phyloP scores from a whole-genome alignment of 805 yeast genomes.

The Candida peoriensis region DNA sequence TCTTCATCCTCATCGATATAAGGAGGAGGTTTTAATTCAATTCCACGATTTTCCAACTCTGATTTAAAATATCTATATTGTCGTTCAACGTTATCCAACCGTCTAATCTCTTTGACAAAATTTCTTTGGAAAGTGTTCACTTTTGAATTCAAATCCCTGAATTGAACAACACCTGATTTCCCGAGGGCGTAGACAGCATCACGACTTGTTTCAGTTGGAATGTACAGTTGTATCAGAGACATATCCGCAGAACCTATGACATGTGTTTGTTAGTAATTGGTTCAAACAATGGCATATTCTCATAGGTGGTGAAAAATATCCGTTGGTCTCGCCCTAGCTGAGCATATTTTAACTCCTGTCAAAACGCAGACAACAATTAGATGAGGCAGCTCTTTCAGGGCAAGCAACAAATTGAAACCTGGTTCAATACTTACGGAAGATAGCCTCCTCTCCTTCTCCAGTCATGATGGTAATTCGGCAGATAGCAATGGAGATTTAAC shows the following conservation, averaged over 20 bases:
- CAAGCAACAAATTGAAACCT: no score
- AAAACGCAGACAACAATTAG: no score
- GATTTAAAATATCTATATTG: slow-evolving; percentile 60
- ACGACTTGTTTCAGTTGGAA: slow-evolving; percentile 87
- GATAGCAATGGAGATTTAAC: no score
- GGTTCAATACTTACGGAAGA: slow-evolving; percentile 34
- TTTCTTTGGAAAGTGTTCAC: slow-evolving; percentile 85
- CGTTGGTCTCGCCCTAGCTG: no score
- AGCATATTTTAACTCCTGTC: no score
- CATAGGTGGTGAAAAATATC: no score
- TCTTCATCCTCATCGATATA: slow-evolving; percentile 25
- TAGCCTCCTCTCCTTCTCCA: slow-evolving; percentile 34
- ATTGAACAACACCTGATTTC: slow-evolving; percentile 79
- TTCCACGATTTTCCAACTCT: slow-evolving; percentile 43
- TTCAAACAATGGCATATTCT: no score
- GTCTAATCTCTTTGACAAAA: slow-evolving; percentile 83
- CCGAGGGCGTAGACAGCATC: slow-evolving; percentile 85
- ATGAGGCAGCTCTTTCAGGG: no score
- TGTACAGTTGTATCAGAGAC: slow-evolving; percentile 89
- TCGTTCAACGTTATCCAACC: slow-evolving; percentile 79
- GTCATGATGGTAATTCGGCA: no score
- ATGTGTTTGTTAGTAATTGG: slow-evolving; percentile 14
- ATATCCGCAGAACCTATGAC: slow-evolving; percentile 83
- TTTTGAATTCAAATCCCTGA: slow-evolving; percentile 82
- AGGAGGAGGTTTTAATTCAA: slow-evolving; percentile 29